A percentile compares a stretch with the other conserved stretches of the same genome.
Conservation (phyloP, 164 flowering plant genomes). For the Platanus orientalis region DNA sequence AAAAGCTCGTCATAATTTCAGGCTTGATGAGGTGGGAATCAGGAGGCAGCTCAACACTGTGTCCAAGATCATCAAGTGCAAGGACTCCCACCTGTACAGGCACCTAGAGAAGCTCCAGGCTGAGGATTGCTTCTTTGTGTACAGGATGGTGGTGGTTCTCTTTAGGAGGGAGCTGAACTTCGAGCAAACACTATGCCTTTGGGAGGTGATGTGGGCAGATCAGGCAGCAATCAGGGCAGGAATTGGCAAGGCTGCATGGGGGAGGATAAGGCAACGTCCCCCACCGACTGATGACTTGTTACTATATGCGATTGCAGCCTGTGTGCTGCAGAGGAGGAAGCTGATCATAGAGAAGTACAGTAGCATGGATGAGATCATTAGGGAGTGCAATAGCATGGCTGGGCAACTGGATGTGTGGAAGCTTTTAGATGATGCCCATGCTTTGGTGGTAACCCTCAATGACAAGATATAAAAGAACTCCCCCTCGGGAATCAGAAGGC, state of each 20-base stretch:
- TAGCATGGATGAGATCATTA: slow-evolving; percentile 91
- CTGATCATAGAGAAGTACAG: slow-evolving; percentile 79
- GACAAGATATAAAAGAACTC: slow-evolving; percentile 69
- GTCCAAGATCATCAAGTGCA: slow-evolving; percentile 67
- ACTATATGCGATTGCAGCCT: no score
- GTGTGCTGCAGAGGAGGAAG: no score
- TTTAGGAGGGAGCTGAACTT: slow-evolving; percentile 82
- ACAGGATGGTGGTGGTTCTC: slow-evolving; percentile 93
- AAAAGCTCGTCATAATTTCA: slow-evolving; percentile 86
- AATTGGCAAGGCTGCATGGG: slow-evolving; percentile 84
- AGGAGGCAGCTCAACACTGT: slow-evolving; percentile 77
- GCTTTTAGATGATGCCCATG: slow-evolving; percentile 90
- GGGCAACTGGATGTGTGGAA: no score
- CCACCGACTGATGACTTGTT: slow-evolving; percentile 97
- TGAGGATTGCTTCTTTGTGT: no score
- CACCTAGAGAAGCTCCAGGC: slow-evolving; percentile 83
- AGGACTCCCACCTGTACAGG: slow-evolving; percentile 82
- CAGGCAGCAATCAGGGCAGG: slow-evolving; percentile 91
- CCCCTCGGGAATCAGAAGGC: no score
- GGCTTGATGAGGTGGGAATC: slow-evolving; percentile 91
- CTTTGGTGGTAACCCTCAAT: slow-evolving; percentile 78
- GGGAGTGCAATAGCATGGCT: slow-evolving; percentile 89
- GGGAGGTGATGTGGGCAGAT: no score
- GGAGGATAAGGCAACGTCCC: slow-evolving; percentile 72
- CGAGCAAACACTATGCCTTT: slow-evolving; percentile 82